Conservation (phyloP, 805 yeast genomes). For the Ogataea pignaliae region DNA sequence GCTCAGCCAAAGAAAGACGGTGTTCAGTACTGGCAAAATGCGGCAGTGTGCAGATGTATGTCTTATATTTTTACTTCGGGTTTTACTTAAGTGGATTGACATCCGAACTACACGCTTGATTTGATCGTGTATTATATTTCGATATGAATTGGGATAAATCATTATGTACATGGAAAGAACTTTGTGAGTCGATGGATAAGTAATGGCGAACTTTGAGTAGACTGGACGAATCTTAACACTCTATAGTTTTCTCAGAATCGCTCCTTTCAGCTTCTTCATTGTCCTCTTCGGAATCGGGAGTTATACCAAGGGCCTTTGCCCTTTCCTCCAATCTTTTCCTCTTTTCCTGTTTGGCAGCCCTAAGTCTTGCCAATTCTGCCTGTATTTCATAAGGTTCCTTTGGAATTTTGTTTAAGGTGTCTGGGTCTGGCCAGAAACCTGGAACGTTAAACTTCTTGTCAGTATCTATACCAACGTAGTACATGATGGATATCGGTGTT, state of each 20-base stretch:
- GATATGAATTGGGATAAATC: too few species aligned
- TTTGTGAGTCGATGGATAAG: too few species aligned
- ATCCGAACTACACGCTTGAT: too few species aligned
- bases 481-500: constrained; percentile 89
- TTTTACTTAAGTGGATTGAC: too few species aligned
- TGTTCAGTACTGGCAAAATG: too few species aligned
- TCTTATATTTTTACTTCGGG: too few species aligned
- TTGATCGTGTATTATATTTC: too few species aligned
- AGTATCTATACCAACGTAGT: constrained; percentile 86
- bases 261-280: constrained; percentile 7
- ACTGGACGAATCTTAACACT: neutral
- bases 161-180: too few species aligned
- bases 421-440: constrained; percentile 97
- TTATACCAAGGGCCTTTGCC: constrained; percentile 65
- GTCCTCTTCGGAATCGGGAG: constrained; percentile 44
- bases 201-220: neutral
- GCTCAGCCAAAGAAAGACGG: too few species aligned
- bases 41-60: too few species aligned
- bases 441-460: constrained; percentile 86
- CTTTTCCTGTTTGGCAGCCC: constrained; percentile 68
- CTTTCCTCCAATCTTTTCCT: constrained; percentile 68
- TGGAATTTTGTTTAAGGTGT: constrained; percentile 84
- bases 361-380: constrained; percentile 86
- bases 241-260: neutral
- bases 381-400: constrained; percentile 89